Evolutionary conservation across 345 rosid genomes (phyloP), one percentile per base, ranked within the genome.

Genomic region (Sonneratia alba): DNA sequence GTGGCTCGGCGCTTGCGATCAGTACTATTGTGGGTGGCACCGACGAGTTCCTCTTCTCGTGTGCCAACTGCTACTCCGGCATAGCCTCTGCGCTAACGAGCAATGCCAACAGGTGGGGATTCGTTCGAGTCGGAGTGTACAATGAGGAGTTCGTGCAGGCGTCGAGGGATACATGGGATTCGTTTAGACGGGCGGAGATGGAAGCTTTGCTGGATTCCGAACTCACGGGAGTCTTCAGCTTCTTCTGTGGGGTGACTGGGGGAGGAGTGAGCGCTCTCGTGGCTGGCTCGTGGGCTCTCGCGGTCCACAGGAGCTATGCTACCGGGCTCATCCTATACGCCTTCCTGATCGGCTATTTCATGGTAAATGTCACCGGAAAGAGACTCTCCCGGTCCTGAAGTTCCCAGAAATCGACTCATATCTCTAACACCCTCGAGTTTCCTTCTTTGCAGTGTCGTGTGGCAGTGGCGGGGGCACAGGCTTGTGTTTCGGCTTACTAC

Each of bases 401-500:
- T 40, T 40, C 43, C 43, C 5, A 40, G 43, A 32, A 4, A 65
- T 65, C 8, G 68, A 32, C 34, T 65, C 19, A 18, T 9, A 42
- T 67, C 0, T 40, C 48, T 42, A 22, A 22, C 34, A 62, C 7
- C 0, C 7, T 62, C 51, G 13, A 47, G 15, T 13, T 42, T 42
- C 7, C 7, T 42, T 13, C 74, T 74, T 75, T 79, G 27, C 92
- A 94, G 98, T 79, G 86, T 70, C 86, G 89, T 43, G 71, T 89
- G 74, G 92, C 77, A 36, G 76, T 87, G 87, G 87, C 85, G 13
- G 88, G 94, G 97, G 72, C 83, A 40, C 96, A 88, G 77, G 93
- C 93, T 1, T 88, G 96, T 70, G 87, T 94, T 61, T 74, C 86
- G 27, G 97, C 96, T 12, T 91, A 91, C 83, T 94, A 89, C 69